Conservation (phyloP, 2,329 filamentous ascomycete species). For the Fusarium ramigenum region DNA sequence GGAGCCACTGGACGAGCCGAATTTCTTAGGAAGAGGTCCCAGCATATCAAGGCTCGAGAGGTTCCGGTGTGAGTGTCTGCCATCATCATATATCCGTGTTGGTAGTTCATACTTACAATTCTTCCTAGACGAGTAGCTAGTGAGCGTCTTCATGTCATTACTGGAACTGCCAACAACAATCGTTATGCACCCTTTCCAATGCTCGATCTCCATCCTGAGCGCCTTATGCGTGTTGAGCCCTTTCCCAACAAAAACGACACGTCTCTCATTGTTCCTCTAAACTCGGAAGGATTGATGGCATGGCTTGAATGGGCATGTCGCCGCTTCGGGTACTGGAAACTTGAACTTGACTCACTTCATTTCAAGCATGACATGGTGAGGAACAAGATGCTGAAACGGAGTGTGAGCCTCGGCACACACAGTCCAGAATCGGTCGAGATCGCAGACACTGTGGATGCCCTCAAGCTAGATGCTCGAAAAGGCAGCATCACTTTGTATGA, state of each 20-base stretch:
- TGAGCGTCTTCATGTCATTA: conserved; percentile 31
- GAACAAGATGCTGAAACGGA: not conserved
- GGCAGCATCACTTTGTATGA: conserved; percentile 37
- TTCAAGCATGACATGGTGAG: conserved; percentile 23
- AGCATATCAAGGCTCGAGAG: conserved; percentile 2
- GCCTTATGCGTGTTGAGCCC: conserved; percentile 14
- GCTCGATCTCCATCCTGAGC: not conserved
- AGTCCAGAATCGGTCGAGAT: not conserved
- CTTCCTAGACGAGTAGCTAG: conserved; percentile 12
- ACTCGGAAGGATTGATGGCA: conserved; percentile 4
- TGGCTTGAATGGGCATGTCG: conserved; percentile 30
- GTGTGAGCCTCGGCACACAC: not conserved
- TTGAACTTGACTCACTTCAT: conserved; percentile 35
- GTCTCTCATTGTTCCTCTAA: not conserved
- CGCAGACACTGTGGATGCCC: not conserved
- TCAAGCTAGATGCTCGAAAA: conserved; percentile 1
- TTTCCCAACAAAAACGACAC: not conserved
- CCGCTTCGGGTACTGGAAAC: conserved; percentile 34
- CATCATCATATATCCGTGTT: not conserved
- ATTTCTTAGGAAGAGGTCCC: not conserved
- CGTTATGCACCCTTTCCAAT: not conserved
- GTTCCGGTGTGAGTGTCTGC: conserved; percentile 3
- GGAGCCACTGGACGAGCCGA: not conserved
- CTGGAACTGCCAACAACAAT: conserved; percentile 18
- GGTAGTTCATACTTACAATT: not conserved